Evolutionary conservation across 129 eudicot genomes (phyloP), one percentile per base, ranked within the genome.

Genomic region (Saussurea involucrata): DNA sequence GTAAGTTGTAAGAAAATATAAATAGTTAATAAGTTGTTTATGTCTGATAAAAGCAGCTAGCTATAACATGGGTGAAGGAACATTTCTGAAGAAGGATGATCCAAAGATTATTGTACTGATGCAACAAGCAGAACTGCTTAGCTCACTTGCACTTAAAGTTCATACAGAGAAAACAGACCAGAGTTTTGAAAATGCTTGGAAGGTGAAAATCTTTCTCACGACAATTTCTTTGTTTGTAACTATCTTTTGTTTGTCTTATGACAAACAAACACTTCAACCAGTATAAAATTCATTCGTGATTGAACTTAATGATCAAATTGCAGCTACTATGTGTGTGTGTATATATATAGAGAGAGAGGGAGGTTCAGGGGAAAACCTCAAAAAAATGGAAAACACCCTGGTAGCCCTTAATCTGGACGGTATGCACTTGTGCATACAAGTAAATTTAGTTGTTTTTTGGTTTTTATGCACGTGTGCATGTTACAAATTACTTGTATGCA

Each of bases 161-260:
- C 87, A 91, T 73, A 74, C 82, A 21, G 94, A 91, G 22, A 87
- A 88, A 66, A 83, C 92, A 31, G 92, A 91, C 21, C 92, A 88
- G 76, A 91, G 97, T 73, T 85, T 91, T 66, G 97, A 88, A 82
- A 88, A 73, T 88, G 94, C 97, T 44, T 91, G 92, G 94, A 87
- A 81, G 90, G 94, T 91, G 72, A 82, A 82, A 34, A 71, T 67
- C 24, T 18, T 24, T 53, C 24, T 78, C 33, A 32, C 36, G 5
- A 25, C 40, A 42, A 33, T 37, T 9, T 61, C 20, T 40, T 68
- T 66, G 32, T 68, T 57, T n/a, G 15, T 29, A 72, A 46, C 53
- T 76, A 67, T 24, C 44, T 74, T 73, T 18, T 17, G 22, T 44
- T 33, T 66, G 27, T 65, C 11, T 71, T 53, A 18, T 34, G 68